Base-by-base conservation (phyloP, 164 flowering plant species). In the Magnolia sinica region DNA sequence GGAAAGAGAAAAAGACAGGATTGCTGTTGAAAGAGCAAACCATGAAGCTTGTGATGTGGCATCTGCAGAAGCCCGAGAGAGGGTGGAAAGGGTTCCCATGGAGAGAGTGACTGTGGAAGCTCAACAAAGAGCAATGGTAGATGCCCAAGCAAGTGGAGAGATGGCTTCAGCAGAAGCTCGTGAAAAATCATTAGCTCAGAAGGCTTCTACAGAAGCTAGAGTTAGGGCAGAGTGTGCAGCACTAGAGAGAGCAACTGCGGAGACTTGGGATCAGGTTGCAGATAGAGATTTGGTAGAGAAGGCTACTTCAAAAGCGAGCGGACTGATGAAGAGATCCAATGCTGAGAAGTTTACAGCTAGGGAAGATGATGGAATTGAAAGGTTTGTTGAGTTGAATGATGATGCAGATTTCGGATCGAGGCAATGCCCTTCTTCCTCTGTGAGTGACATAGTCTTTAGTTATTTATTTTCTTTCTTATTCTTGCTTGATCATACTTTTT, bases 1-100 rank as follows among this genome's bases (percentile, higher is more conserved):
- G 45, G 84, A 79, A 75, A 78, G 84, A 82, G 83, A 80, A 73
- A 84, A 78, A 63, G 83, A 84, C 67, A 80, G 81, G 59, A 72
- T 78, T 75, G 80, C 83, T 74, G 94, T 92, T 73, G 97, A 91
- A 80, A 84, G 90, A 82, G 96, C 87, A 55, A 89, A 89, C 7
- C 88, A 88, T 72, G 97, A 95, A 87, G 93, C 91, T 49, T 80
- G 90, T 76, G 95, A 92, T 81, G 87, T 89, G 80, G 92, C 91
- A 66, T 88, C 86, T 82, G 83, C 81, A 55, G 98, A 95, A 87
- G 96, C 91, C 29, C 82, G 89, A 73, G 98, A 92, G 82, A 88
- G 91, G 82, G 91, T 88, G 31, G 91, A 86, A 80, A 83, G 86
- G 74, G 88, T 88, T 76, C 91, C 90, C 66, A 87, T 80, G 50